phyloP scores from a whole-genome alignment of 176 grass and related monocot species.

The Aegilops speltoides region DNA sequence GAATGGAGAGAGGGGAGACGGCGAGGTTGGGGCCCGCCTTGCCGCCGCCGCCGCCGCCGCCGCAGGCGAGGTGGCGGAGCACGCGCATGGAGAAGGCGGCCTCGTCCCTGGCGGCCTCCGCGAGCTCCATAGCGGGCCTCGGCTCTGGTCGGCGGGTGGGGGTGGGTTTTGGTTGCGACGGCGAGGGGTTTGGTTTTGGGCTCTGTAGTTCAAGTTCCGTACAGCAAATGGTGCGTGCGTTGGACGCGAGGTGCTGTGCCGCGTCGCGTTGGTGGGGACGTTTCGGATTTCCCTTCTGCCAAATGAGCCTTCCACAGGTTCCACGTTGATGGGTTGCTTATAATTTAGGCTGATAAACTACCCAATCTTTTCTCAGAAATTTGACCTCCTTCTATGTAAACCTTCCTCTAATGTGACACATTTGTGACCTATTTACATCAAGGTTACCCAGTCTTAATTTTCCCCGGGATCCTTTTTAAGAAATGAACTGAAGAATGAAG shows the following conservation, averaged over 20 bases:
- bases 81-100: constrained; percentile 34
- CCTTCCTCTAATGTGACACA: not conserved
- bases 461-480: not conserved
- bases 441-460: not conserved
- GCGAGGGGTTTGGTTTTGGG: not conserved
- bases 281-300: not conserved
- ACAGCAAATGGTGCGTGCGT: not conserved
- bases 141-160: not conserved
- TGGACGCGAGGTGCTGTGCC: not conserved
- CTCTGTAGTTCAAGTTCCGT: not conserved
- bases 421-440: not conserved
- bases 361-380: too few relatives aligned
- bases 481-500: not conserved
- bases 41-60: not conserved
- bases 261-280: constrained; percentile 31
- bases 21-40: constrained; percentile 22
- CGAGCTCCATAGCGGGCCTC: constrained; percentile 9
- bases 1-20: constrained; percentile 44
- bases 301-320: not conserved
- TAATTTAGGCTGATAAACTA: not conserved
- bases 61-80: constrained; percentile 18
- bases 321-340: not conserved
- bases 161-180: not conserved
- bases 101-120: constrained; percentile 23
- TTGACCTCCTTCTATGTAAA: too few relatives aligned